phyloP scores from a whole-genome alignment of 768 basidiomycete species.

The Lactarius evosmus region DNA sequence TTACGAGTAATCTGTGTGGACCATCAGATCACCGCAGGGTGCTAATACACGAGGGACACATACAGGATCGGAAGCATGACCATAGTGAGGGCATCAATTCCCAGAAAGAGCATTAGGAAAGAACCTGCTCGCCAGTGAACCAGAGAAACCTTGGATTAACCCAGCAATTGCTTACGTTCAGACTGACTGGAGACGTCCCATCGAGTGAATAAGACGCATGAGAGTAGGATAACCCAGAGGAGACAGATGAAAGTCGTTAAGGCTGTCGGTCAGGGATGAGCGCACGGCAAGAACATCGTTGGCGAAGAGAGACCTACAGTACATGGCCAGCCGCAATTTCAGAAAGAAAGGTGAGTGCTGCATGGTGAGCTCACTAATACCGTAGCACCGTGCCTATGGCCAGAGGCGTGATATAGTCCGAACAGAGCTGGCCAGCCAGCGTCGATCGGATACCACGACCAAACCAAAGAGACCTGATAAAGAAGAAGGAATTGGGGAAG shows the following conservation, averaged over 20 bases:
- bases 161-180: slow-evolving; percentile 42
- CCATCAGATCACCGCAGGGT: slow-evolving; percentile 23
- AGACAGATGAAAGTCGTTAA: slow-evolving; percentile 45
- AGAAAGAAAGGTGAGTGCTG: slow-evolving; percentile 30
- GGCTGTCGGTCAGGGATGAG: slow-evolving; percentile 34
- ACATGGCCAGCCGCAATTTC: slow-evolving; percentile 30
- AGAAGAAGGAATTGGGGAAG: not conserved
- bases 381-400: not conserved
- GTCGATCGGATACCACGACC: slow-evolving; percentile 3
- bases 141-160: not conserved
- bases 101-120: slow-evolving; percentile 45
- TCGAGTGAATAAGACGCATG: slow-evolving; percentile 43
- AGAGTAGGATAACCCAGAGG: slow-evolving; percentile 48
- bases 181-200: slow-evolving; percentile 45
- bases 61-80: slow-evolving; percentile 45
- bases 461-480: slow-evolving; percentile 3
- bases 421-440: slow-evolving; percentile 24
- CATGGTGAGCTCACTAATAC: slow-evolving; percentile 21
- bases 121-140: slow-evolving; percentile 36
- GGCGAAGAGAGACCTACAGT: slow-evolving; percentile 29
- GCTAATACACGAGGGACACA: slow-evolving; percentile 27
- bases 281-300: not conserved
- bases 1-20: slow-evolving; percentile 41
- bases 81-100: slow-evolving; percentile 40
- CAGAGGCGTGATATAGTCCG: not conserved